phyloP scores from a whole-genome alignment of 306 rosid species.

The Quillaja saponaria region DNA sequence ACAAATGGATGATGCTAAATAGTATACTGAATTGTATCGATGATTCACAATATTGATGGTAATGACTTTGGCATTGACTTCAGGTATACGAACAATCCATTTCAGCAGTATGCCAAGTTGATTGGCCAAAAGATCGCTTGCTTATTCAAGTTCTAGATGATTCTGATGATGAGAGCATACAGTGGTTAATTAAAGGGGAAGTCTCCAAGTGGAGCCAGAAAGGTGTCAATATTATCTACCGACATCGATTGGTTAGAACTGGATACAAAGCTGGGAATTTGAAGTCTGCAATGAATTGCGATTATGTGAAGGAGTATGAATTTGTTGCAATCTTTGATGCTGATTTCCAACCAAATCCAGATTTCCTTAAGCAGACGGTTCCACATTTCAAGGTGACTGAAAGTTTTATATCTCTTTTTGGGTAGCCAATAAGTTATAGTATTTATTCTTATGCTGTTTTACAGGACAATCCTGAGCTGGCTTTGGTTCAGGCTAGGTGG shows the following conservation, averaged over 20 bases:
- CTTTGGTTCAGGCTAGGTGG: constrained; percentile 83
- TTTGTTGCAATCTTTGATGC: constrained; percentile 78
- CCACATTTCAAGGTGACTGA: constrained; percentile 67
- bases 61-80: constrained; percentile 32
- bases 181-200: constrained; percentile 65
- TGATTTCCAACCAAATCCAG: constrained; percentile 70
- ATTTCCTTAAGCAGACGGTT: constrained; percentile 63
- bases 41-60: constrained; percentile 13
- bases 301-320: constrained; percentile 61
- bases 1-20: constrained; percentile 13
- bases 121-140: constrained; percentile 70
- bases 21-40: constrained; percentile 3
- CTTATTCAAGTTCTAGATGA: constrained; percentile 74
- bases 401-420: neutral
- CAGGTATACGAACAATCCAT: constrained; percentile 79
- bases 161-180: constrained; percentile 68
- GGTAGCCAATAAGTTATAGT: constrained; percentile 3
- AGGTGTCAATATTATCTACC: constrained; percentile 61
- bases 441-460: constrained; percentile 19
- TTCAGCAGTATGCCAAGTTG: constrained; percentile 69
- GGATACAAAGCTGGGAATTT: constrained; percentile 84
- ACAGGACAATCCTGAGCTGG: constrained; percentile 67
- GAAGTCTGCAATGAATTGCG: constrained; percentile 78
- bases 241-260: constrained; percentile 62
- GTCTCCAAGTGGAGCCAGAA: constrained; percentile 64